Evolutionary conservation across 441 rosid genomes (phyloP).

Genomic region (Sinapis alba): DNA sequence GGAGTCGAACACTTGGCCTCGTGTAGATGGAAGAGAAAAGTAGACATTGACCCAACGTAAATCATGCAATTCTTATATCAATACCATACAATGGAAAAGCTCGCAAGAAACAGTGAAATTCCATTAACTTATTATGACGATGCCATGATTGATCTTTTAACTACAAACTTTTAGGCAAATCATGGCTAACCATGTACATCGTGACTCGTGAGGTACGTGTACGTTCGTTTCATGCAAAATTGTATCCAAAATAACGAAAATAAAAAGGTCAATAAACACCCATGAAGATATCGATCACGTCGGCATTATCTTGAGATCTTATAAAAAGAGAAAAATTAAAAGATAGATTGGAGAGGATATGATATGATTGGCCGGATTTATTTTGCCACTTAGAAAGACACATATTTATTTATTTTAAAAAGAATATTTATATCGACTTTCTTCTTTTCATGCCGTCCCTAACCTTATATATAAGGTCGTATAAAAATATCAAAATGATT

Average conservation of each 20-base stretch:
- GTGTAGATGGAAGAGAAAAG: not conserved
- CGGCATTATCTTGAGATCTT: constrained; percentile 31
- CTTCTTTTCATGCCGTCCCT: constrained; percentile 25
- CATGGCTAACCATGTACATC: constrained; percentile 31
- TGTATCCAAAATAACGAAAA: not conserved
- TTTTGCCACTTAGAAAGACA: constrained; percentile 17
- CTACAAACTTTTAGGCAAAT: constrained; percentile 37
- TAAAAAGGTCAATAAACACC: constrained; percentile 17
- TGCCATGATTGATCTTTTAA: constrained; percentile 17
- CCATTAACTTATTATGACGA: constrained; percentile 19
- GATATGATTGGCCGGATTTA: constrained; percentile 30
- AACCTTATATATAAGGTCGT: constrained; percentile 8
- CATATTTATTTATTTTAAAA: not conserved
- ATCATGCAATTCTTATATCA: not conserved
- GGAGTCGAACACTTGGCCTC: constrained; percentile 7
- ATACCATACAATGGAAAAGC: not conserved
- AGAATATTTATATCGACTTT: constrained; percentile 9
- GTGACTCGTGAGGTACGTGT: constrained; percentile 18
- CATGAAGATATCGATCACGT: constrained; percentile 38
- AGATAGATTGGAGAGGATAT: constrained; percentile 32
- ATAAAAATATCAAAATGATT: not conserved
- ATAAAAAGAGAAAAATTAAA: constrained; percentile 26
- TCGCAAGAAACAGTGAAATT: constrained; percentile 13
- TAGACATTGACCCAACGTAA: constrained; percentile 3
- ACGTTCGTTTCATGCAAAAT: constrained; percentile 27